Conservation (phyloP, 2,329 filamentous ascomycete genomes). For the Fusarium caatingaense region DNA sequence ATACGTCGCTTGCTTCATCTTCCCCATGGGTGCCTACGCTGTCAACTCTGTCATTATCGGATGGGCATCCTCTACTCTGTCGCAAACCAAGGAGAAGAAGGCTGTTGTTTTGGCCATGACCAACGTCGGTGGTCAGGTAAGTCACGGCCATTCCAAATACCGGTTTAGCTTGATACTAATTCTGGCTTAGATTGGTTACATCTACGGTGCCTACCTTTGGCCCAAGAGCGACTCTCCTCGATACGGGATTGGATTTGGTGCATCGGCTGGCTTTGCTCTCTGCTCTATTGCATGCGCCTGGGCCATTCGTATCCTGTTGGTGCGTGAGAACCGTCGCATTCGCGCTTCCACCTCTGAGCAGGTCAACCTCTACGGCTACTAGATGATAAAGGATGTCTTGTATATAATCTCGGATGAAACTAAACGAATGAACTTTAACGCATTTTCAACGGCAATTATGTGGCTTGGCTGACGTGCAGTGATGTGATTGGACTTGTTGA, state of each 20-base stretch:
- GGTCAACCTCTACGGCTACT: conserved; percentile 55
- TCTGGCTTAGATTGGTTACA: conserved; percentile 53
- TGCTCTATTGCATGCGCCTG: conserved; percentile 55
- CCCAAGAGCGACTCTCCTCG: conserved; percentile 57
- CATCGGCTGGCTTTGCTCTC: conserved; percentile 57
- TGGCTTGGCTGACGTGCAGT: not conserved
- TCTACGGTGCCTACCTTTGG: conserved; percentile 64
- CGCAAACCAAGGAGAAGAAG: conserved; percentile 63
- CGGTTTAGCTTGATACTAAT: not conserved
- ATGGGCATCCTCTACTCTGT: conserved; percentile 58
- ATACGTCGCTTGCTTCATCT: conserved; percentile 57
- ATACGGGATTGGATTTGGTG: conserved; percentile 58
- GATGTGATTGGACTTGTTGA: not conserved
- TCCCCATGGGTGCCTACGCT: conserved; percentile 56
- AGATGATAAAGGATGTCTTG: not conserved
- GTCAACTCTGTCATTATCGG: conserved; percentile 61
- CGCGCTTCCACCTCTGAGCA: conserved; percentile 49
- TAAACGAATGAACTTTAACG: not conserved
- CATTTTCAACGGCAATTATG: accelerated
- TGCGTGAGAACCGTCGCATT: conserved; percentile 56
- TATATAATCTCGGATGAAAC: not conserved
- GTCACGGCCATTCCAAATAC: accelerated
- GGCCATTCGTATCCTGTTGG: conserved; percentile 55
- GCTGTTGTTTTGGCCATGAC: conserved; percentile 61
- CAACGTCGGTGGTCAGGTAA: conserved; percentile 57